A percentile compares a stretch with the other conserved stretches of the same genome.
These are phyloP conservation scores for Laguncularia racemosa DNA, from an alignment of 345 rosid genomes.

Conservation along the genomic window DNA sequence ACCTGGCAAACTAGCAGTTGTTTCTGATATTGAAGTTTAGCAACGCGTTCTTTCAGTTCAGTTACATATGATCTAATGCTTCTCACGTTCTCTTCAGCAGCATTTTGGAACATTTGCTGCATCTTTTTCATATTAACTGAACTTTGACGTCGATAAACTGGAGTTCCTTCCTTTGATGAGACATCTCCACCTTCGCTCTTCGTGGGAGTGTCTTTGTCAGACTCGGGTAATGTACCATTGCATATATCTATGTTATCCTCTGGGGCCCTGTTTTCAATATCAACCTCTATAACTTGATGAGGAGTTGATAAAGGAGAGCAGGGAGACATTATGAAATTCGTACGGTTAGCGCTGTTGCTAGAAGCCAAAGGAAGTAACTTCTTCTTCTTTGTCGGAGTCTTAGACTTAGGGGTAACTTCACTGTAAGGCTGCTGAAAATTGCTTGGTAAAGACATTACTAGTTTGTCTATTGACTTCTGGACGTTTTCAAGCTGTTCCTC, in stretches of 20 bases:
- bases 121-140: conserved; percentile 96
- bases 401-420: conserved; percentile 54
- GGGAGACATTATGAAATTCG: conserved; percentile 73
- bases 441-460: conserved; percentile 94
- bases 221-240: conserved; percentile 28
- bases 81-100: conserved; percentile 99
- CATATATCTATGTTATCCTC: conserved; percentile 38
- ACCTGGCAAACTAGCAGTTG: conserved; percentile 99
- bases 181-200: conserved; percentile 77
- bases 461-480: conserved; percentile 91
- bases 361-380: conserved; percentile 74
- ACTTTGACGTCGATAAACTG: conserved; percentile 67
- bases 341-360: conserved; percentile 60
- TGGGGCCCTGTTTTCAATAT: conserved; percentile 78
- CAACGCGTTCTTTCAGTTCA: conserved; percentile 92
- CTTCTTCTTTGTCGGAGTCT: conserved; percentile 75
- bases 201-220: conserved; percentile 66
- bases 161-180: conserved; percentile 74
- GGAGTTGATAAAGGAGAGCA: conserved; percentile 87
- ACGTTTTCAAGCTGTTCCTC: conserved; percentile 97
- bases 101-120: conserved; percentile 98
- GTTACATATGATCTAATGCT: conserved; percentile 90
- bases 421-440: conserved; percentile 24
- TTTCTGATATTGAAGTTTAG: conserved; percentile 96
- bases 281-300: conserved; percentile 62